A percentile compares a stretch with the other conserved stretches of the same genome.
phyloP scores from a whole-genome alignment of 768 basidiomycete genomes.

The Boletus tylopilopsis region DNA sequence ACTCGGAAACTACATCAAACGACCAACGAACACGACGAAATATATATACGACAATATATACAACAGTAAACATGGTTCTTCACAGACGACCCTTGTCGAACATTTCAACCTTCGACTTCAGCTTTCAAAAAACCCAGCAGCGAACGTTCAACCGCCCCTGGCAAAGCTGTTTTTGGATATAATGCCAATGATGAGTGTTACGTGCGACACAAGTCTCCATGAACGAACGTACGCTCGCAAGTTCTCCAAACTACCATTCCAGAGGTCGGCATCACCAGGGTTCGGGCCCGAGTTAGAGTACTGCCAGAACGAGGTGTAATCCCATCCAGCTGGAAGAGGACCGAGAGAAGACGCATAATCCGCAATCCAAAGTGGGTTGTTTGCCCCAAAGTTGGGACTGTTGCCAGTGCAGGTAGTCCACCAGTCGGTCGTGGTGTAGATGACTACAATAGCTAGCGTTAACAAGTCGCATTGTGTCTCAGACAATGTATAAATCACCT shows the following conservation, averaged over 20 bases:
- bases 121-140: no score
- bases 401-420: constrained; percentile 67
- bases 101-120: no score
- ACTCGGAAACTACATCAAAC: no score
- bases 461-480: background rate
- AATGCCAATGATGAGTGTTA: background rate
- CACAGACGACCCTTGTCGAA: no score
- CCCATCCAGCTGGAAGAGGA: constrained; percentile 57
- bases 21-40: no score
- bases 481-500: constrained; percentile 24
- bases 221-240: constrained; percentile 33
- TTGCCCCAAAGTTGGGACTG: constrained; percentile 44
- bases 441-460: constrained; percentile 33
- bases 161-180: constrained; percentile 15
- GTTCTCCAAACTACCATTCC: constrained; percentile 48
- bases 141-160: constrained; percentile 7
- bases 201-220: background rate
- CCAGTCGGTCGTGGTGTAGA: constrained; percentile 66
- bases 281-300: constrained; percentile 51
- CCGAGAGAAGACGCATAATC: constrained; percentile 48
- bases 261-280: constrained; percentile 55
- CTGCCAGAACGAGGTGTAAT: constrained; percentile 57
- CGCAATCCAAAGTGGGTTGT: constrained; percentile 62
- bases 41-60: no score
- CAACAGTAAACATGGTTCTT: no score